phyloP scores from a whole-genome alignment of 176 grass and related monocot genomes.

The Carex scoparia region DNA sequence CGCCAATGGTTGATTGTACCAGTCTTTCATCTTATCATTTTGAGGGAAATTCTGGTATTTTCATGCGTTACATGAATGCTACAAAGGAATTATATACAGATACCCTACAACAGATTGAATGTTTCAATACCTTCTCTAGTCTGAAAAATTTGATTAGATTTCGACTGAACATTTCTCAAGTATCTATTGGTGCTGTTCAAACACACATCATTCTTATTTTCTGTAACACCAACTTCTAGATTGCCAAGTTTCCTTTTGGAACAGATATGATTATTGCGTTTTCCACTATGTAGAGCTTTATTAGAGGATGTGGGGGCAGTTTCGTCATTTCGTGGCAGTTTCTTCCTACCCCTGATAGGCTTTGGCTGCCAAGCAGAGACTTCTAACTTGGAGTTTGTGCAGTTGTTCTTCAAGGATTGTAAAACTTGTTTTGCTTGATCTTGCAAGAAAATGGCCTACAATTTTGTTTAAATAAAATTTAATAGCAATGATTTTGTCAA shows the following conservation, averaged over 20 bases:
- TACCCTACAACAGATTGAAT: background rate
- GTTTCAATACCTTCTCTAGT: background rate
- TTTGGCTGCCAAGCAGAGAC: conserved; percentile 21
- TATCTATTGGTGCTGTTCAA: background rate
- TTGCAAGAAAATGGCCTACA: conserved; percentile 27
- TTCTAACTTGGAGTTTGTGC: conserved; percentile 4
- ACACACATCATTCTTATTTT: background rate
- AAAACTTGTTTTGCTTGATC: conserved; percentile 31
- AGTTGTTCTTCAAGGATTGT: conserved; percentile 21
- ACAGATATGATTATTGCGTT: background rate
- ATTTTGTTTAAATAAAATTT: background rate
- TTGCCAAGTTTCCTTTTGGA: background rate
- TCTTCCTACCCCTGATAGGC: conserved; percentile 8
- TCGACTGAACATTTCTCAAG: background rate
- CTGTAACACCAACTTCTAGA: background rate
- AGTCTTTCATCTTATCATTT: background rate
- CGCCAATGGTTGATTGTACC: background rate
- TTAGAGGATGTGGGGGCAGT: background rate
- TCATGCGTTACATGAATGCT: background rate
- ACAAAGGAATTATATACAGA: background rate
- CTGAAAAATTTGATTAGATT: background rate
- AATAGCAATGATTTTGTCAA: background rate
- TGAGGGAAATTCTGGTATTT: background rate
- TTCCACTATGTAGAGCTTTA: background rate
- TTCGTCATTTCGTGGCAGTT: conserved; percentile 11